These are phyloP conservation scores for Syzygium malaccense DNA, from an alignment of 441 rosid species.

Conservation along the genomic window DNA sequence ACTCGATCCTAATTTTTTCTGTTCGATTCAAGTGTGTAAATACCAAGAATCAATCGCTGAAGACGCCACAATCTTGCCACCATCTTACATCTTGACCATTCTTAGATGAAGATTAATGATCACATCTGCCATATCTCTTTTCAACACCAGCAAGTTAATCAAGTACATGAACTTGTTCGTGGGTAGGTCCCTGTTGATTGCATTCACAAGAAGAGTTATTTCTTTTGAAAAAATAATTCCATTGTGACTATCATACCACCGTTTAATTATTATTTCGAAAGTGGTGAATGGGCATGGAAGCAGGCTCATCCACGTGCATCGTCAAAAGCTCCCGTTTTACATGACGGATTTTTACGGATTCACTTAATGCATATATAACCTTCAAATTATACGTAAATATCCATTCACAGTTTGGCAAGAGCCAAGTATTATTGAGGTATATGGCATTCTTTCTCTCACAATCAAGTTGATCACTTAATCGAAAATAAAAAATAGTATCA, in stretches of 20 bases:
- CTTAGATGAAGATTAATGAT: background rate
- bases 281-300: background rate
- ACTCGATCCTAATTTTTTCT: background rate
- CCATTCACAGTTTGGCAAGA: background rate
- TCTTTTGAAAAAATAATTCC: background rate
- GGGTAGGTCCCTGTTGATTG: background rate
- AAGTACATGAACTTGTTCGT: background rate
- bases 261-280: background rate
- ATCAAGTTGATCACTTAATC: background rate
- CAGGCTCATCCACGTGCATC: background rate
- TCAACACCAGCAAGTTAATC: background rate
- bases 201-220: background rate
- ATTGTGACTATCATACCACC: background rate
- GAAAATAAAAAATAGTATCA: background rate
- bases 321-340: background rate
- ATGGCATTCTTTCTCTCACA: background rate
- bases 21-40: background rate
- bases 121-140: background rate
- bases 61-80: background rate
- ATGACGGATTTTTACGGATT: background rate
- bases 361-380: background rate
- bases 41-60: background rate
- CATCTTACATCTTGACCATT: background rate
- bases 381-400: background rate
- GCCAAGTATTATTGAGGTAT: background rate